Evolutionary conservation across 495 filamentous ascomycete species (phyloP).

Genomic region (Penicillium canariense): DNA sequence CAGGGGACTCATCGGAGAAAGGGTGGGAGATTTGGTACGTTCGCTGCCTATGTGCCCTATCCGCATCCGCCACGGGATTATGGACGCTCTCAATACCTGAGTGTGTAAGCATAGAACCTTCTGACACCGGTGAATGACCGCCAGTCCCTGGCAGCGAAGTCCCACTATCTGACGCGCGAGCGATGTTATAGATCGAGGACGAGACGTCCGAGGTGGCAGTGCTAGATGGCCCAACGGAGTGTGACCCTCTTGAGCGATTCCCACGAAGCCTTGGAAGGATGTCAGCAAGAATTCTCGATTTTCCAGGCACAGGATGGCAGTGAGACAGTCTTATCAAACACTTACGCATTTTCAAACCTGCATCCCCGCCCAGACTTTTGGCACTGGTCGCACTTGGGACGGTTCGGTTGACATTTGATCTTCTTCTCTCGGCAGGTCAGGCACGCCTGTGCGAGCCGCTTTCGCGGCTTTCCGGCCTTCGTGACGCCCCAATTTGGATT

Average conservation of each 20-base stretch:
- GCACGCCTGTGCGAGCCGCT: conserved; percentile 84
- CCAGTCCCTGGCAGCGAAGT: conserved; percentile 36
- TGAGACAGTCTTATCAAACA: too few relatives aligned
- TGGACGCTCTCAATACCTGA: conserved; percentile 28
- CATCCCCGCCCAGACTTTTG: conserved; percentile 84
- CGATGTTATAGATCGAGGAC: conserved; percentile 33
- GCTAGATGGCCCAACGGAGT: conserved; percentile 18
- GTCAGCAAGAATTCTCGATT: conserved; percentile 18
- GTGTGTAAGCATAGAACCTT: conserved; percentile 30
- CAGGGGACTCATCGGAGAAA: conserved; percentile 16
- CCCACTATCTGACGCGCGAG: conserved; percentile 35
- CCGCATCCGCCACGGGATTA: conserved; percentile 27
- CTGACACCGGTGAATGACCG: conserved; percentile 39
- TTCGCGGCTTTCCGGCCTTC: conserved; percentile 87
- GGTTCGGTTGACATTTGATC: conserved; percentile 90
- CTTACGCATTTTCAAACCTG: conserved; percentile 86
- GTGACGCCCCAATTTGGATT: conserved; percentile 93
- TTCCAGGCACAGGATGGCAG: too few relatives aligned
- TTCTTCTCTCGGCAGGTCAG: conserved; percentile 93
- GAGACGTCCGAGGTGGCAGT: conserved; percentile 32
- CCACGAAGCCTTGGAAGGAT: conserved; percentile 35
- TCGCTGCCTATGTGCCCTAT: conserved; percentile 25
- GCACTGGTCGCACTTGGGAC: conserved; percentile 82
- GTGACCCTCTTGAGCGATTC: conserved; percentile 33
- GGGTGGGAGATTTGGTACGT: conserved; percentile 16